Evolutionary conservation across 2,329 filamentous ascomycete genomes (phyloP).

Genomic region (Phoma sp.): DNA sequence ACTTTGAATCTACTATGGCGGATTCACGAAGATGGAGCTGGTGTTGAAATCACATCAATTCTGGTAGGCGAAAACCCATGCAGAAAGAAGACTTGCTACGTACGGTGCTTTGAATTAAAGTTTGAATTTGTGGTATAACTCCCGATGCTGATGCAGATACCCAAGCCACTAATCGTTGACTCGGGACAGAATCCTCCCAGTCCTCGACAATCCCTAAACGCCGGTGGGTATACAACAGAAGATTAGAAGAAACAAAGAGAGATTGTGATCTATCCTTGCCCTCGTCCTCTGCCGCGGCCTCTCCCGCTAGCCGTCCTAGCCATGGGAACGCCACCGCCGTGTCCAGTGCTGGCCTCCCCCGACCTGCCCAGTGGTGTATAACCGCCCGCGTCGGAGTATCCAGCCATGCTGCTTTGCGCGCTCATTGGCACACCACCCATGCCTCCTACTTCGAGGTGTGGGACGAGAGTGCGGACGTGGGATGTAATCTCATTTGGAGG

Average conservation of each 20-base stretch:
- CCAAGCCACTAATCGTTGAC: not conserved
- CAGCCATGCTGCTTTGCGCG: conserved; percentile 46
- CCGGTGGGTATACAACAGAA: conserved; percentile 8
- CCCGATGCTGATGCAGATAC: not conserved
- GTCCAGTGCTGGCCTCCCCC: conserved; percentile 35
- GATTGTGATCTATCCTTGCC: conserved; percentile 3
- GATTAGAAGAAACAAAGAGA: not conserved
- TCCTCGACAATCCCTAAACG: not conserved
- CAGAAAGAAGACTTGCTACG: too few species aligned
- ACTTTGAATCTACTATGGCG: too few species aligned
- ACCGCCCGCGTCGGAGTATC: conserved; percentile 44
- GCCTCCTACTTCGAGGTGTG: conserved; percentile 41
- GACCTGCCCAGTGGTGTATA: conserved; percentile 45
- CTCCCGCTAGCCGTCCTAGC: conserved; percentile 46
- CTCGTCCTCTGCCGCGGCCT: conserved; percentile 42
- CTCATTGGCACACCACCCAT: conserved; percentile 50
- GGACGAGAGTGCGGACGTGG: conserved; percentile 35
- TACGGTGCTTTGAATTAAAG: too few species aligned
- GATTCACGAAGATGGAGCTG: too few species aligned
- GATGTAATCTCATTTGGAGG: conserved; percentile 43
- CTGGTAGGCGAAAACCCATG: too few species aligned
- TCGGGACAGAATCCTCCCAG: not conserved
- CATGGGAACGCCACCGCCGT: conserved; percentile 44
- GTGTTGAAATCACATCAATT: too few species aligned
- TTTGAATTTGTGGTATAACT: not conserved